These are phyloP conservation scores for Schwanniomyces vanrijiae DNA, from an alignment of 805 yeast species.

Conservation along the genomic window DNA sequence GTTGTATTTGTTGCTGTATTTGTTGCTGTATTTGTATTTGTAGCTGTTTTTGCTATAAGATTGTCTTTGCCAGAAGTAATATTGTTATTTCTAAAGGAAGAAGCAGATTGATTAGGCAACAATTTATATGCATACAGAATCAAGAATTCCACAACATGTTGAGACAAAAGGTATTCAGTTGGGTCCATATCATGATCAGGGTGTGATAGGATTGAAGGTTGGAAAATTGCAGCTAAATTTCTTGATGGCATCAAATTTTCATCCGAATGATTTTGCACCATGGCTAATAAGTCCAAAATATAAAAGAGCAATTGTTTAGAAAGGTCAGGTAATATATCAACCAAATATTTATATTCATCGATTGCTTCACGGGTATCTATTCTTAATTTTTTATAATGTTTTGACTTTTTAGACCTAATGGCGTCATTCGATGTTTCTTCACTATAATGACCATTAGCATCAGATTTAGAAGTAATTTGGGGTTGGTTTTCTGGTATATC, in stretches of 20 bases:
- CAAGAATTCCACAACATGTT: constrained; percentile 83
- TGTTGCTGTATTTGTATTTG: constrained; percentile 5
- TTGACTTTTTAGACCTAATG: constrained; percentile 29
- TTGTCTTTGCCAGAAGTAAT: constrained; percentile 2
- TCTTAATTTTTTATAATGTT: constrained; percentile 56
- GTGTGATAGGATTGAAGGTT: constrained; percentile 92
- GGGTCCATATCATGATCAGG: constrained; percentile 92
- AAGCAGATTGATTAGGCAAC: constrained; percentile 48
- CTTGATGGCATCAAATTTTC: constrained; percentile 89
- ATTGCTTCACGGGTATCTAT: constrained; percentile 69
- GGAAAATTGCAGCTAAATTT: constrained; percentile 93
- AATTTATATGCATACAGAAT: constrained; percentile 82
- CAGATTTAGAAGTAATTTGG: constrained; percentile 1
- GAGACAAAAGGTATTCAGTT: constrained; percentile 84
- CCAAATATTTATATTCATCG: constrained; percentile 65
- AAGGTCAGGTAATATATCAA: constrained; percentile 70
- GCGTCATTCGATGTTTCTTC: constrained; percentile 1
- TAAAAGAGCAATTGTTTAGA: constrained; percentile 83
- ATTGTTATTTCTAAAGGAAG: neutral
- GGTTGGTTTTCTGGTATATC: neutral
- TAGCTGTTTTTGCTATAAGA: constrained; percentile 10
- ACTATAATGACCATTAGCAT: neutral
- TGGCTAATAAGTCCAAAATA: constrained; percentile 79
- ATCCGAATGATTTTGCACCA: constrained; percentile 76
- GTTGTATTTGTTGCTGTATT: constrained; percentile 9